phyloP scores from a whole-genome alignment of 345 rosid species.

The Syzygium oleosum region DNA sequence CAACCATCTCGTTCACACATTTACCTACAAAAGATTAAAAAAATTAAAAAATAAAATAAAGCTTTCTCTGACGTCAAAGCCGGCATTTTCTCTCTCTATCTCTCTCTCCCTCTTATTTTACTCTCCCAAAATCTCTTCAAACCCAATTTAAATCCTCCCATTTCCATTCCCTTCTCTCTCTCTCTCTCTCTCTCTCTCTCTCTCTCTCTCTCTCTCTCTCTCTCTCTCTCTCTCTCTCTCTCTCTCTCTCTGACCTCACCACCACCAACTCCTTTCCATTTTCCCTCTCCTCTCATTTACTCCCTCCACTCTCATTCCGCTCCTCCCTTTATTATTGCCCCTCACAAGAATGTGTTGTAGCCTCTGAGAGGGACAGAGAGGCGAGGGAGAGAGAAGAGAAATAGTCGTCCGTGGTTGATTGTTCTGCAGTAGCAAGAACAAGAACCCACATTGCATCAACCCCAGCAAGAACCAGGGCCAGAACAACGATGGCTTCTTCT shows the following conservation, averaged over 20 bases:
- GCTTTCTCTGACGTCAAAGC: constrained; percentile 76
- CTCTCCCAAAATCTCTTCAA: too few species aligned
- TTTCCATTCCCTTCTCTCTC: background rate
- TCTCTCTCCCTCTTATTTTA: background rate
- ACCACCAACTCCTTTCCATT: background rate
- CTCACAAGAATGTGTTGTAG: constrained; percentile 15
- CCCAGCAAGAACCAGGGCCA: background rate
- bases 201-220: too few species aligned
- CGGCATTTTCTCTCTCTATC: constrained; percentile 23
- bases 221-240: too few species aligned
- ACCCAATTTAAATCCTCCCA: background rate
- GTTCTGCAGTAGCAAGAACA: background rate
- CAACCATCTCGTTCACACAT: background rate
- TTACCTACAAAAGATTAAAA: too few species aligned
- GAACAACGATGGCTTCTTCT: constrained; percentile 28
- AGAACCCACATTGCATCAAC: background rate
- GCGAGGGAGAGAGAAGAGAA: background rate
- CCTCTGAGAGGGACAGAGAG: constrained; percentile 4
- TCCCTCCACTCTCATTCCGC: too few species aligned
- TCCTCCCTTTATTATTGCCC: constrained; percentile 10
- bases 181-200: background rate
- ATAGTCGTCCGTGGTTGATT: background rate
- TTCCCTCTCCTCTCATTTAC: constrained; percentile 2
- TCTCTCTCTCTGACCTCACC: too few species aligned
- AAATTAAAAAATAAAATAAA: background rate